Evolutionary conservation across 495 filamentous ascomycete genomes (phyloP), one percentile per base, ranked within the genome.

Genomic region (Antarctomyces pellizariae): DNA sequence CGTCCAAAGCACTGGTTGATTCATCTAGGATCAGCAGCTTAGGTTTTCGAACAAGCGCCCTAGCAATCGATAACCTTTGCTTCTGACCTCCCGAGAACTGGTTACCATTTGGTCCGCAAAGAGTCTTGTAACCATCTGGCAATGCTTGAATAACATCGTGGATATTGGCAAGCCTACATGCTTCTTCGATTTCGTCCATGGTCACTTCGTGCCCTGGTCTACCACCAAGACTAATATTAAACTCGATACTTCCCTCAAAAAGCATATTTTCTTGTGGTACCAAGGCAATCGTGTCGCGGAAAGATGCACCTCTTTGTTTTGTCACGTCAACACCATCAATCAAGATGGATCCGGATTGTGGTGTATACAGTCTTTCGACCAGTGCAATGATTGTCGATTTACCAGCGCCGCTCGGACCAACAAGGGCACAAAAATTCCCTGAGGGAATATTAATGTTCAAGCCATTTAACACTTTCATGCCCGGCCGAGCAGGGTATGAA

Each of bases 21-120:
- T 83, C 75, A 39, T 83, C 75, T 9, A 84, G 47, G 9, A 84
- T 63, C 24, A 95, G 40, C 20, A 95, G 60, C 9, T 65, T 64
- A 0, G 82, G 75, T 35, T 89, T 69, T 19, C 76, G 59, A 3
- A 93, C 48, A 22, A 71, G 55, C 1, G 75, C 72, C 27, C 76
- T 48, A 8, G 76, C 75, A 39, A 84, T 73, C 2, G 72, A 64
- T 5, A 80, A 49, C 14, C 76, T 48, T 41, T 82, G 77, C 36
- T 61, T 64, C 43, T 69, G 62, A 0, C 64, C 65, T 2, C 61
- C 64, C 0, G 52, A 59, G 9, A 70, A 39, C 16, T 54, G 53
- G 16, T 45, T 41, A 0, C 55, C 64, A 3, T 44, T 46, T 1
- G 58, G 46, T 5, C 62, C 62, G 30, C 59, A 61, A 13, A 58